These are phyloP conservation scores for Trichoderma simmonsii DNA, from an alignment of 2,329 filamentous ascomycete genomes.

Conservation along the genomic window DNA sequence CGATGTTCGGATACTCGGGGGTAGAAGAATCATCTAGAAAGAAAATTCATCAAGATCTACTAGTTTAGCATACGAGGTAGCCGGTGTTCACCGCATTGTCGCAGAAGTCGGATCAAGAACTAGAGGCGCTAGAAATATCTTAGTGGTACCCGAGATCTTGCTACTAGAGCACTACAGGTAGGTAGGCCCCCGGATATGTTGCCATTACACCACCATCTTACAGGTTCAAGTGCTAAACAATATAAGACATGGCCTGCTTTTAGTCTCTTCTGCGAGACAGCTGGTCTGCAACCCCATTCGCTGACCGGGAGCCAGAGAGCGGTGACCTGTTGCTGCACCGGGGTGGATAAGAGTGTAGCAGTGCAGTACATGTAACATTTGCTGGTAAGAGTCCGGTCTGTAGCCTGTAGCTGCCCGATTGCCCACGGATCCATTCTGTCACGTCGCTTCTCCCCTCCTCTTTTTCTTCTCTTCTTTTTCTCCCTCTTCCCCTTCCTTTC, in stretches of 20 bases:
- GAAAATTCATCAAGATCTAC: background rate
- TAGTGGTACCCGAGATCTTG: background rate
- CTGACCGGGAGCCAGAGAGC: background rate
- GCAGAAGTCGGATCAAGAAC: background rate
- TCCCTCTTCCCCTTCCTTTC: background rate
- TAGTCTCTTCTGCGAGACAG: background rate
- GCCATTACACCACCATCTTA: background rate
- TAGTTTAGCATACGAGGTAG: background rate
- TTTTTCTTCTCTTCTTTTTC: background rate
- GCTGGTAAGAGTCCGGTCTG: background rate
- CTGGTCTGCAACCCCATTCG: conserved; percentile 3
- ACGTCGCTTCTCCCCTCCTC: background rate
- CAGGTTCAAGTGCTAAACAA: background rate
- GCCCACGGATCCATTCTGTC: background rate
- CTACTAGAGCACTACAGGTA: background rate
- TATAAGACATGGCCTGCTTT: background rate
- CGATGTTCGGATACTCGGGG: background rate
- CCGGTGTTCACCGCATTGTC: background rate
- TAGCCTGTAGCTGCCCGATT: conserved; percentile 11
- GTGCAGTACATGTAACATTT: background rate
- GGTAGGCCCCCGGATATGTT: background rate
- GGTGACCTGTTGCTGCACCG: background rate
- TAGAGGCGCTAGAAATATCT: background rate
- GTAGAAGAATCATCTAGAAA: background rate
- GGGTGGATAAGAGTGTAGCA: conserved; percentile 1